Base-by-base conservation (phyloP, 176 grass and related monocot genomes). In the Raddia guianensis region DNA sequence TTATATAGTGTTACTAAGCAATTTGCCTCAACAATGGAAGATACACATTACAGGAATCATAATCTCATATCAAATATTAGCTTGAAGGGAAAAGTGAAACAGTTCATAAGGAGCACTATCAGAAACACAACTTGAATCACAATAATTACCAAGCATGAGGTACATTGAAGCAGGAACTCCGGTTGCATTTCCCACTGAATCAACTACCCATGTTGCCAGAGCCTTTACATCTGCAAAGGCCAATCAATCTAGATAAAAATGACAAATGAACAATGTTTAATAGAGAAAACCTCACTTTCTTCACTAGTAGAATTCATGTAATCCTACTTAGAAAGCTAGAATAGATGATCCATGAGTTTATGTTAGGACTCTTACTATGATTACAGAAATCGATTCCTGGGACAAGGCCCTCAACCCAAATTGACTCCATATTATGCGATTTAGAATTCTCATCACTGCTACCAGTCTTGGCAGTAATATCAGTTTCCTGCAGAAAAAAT, bases 381-480 rank as follows among this genome's bases (percentile, higher is more conserved):
- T 98, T 98, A 80, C 95, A 98, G 55, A 93, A 93, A 87, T 98
- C 92, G 73, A 98, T 94, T 83, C 90, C 92, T 63, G 95, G 95
- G 47, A 94, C 71, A 72, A 98, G 90, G 9, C 92, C 92, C 81
- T 98, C 95, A 11, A 98, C 92, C 95, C 92, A 98, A 68, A 98
- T 82, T 47, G 86, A 84, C 52, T 93, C 95, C 5, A 6, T 55
- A 72, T 71, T 89, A 70, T 15, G 19, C 75, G 75, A 87, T 85
- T 91, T 83, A 12, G 79, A 61, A 81, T 58, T 63, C 54, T 54
- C 78, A 75, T 86, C 47, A 32, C 20, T n/a, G 18, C 52, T 72
- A 42, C 63, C 68, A 78, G 77, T 85, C 66, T 89, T 93, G 40
- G 34, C 48, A 54, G 75, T 50, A 65, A 52, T 42, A 15, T 62